Conservation (phyloP, 805 yeast species). For the Kazachstania kunashirensis region DNA sequence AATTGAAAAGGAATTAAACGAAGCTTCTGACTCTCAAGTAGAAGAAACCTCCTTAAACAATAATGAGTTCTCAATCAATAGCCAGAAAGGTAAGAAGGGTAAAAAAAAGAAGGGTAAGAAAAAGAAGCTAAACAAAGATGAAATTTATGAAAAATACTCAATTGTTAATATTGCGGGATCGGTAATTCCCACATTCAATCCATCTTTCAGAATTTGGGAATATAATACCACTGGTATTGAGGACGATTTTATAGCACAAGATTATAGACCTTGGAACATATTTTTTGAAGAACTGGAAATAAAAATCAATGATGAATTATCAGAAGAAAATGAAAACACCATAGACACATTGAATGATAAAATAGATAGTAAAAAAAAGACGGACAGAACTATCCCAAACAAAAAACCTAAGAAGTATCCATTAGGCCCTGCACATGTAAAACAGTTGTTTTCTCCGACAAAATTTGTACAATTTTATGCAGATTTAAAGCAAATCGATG, state of each 20-base stretch:
- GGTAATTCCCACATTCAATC: conserved; percentile 76
- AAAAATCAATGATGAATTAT: conserved; percentile 17
- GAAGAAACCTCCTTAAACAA: too few relatives aligned
- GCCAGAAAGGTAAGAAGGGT: conserved; percentile 14
- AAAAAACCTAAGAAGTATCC: conserved; percentile 44
- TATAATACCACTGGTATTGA: conserved; percentile 55
- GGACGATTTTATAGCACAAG: conserved; percentile 1
- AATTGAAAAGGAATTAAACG: conserved; percentile 30
- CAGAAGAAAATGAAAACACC: conserved; percentile 7
- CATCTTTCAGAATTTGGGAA: conserved; percentile 80
- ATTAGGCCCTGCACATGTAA: conserved; percentile 68
- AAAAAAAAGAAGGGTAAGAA: conserved; percentile 13
- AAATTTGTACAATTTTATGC: conserved; percentile 64
- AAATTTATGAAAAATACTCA: conserved; percentile 48
- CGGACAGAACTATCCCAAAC: conserved; percentile 55
- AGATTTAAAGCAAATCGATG: conserved; percentile 46
- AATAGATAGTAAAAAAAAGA: conserved; percentile 15
- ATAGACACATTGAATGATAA: neutral
- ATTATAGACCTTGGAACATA: conserved; percentile 43
- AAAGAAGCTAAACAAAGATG: conserved; percentile 9
- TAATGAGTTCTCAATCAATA: too few relatives aligned
- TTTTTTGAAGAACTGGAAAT: conserved; percentile 44
- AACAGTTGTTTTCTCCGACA: conserved; percentile 65
- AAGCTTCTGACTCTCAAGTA: conserved; percentile 4
- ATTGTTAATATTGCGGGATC: conserved; percentile 64